phyloP scores from a whole-genome alignment of 31 red algal species.

The Asparagopsis taxiformis region DNA sequence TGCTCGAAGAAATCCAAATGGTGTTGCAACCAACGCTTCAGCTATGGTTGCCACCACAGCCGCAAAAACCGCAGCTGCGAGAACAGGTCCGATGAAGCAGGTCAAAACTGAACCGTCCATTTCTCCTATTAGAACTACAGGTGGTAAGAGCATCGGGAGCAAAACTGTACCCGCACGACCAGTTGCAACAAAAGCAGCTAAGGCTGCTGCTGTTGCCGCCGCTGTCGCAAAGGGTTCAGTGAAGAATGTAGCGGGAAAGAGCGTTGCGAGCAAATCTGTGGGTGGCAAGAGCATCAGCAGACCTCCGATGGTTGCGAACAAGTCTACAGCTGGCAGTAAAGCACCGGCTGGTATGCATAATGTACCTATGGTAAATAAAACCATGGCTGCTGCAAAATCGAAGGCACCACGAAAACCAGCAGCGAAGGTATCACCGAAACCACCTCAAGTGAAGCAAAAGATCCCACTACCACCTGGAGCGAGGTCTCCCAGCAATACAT shows the following conservation, averaged over 20 bases:
- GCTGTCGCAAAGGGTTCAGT: not conserved
- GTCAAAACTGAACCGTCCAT: not conserved
- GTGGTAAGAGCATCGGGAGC: slow-evolving; percentile 1
- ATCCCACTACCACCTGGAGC: not conserved
- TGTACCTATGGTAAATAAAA: not conserved
- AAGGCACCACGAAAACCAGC: slow-evolving; percentile 1
- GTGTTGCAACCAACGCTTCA: not conserved
- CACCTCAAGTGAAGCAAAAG: slow-evolving; percentile 3
- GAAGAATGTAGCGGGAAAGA: slow-evolving; percentile 6
- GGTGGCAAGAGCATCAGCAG: slow-evolving; percentile 11
- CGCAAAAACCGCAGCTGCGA: not conserved
- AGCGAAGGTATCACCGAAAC: slow-evolving; percentile 11
- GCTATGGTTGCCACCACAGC: not conserved
- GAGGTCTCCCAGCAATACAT: not conserved
- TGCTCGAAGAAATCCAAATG: not conserved
- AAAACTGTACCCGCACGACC: slow-evolving; percentile 1
- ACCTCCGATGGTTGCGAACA: not conserved
- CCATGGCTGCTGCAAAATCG: not conserved
- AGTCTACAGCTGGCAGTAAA: not conserved
- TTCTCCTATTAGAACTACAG: not conserved
- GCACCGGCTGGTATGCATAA: slow-evolving; percentile 9
- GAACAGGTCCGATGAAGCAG: not conserved
- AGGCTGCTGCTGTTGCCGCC: not conserved
- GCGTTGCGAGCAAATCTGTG: slow-evolving; percentile 15
- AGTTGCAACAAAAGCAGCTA: not conserved